These are phyloP conservation scores for Kwoniella shandongensis DNA, from an alignment of 768 basidiomycete species.

Conservation along the genomic window DNA sequence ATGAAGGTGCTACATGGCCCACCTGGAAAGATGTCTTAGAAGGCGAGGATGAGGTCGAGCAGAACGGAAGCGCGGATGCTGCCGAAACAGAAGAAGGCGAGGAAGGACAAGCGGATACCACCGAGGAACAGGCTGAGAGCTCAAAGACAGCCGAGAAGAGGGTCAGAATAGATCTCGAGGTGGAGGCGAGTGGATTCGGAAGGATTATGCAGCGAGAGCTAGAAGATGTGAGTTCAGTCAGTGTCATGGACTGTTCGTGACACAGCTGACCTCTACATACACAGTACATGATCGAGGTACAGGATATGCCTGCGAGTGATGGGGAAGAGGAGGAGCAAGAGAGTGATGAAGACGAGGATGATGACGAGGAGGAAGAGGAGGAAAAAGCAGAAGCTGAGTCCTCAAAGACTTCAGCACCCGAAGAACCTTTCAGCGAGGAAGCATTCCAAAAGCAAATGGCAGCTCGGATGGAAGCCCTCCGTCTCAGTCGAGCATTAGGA, in stretches of 20 bases:
- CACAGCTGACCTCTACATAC: slow-evolving; percentile 22
- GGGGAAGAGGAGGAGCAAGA: slow-evolving; percentile 42
- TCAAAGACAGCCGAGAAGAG: slow-evolving; percentile 32
- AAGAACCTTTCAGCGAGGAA: slow-evolving; percentile 32
- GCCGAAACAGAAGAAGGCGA: slow-evolving; percentile 12
- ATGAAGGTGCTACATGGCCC: slow-evolving; percentile 87
- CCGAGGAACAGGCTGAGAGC: slow-evolving; percentile 13
- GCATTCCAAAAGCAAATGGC: slow-evolving; percentile 35
- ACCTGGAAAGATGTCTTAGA: slow-evolving; percentile 69
- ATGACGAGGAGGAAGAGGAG: slow-evolving; percentile 12
- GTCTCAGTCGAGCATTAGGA: slow-evolving; percentile 41
- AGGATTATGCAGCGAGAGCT: slow-evolving; percentile 75
- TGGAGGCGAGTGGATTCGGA: slow-evolving; percentile 91
- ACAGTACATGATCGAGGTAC: slow-evolving; percentile 36
- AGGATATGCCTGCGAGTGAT: slow-evolving; percentile 37
- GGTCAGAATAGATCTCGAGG: slow-evolving; percentile 73
- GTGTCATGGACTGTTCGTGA: slow-evolving; percentile 7
- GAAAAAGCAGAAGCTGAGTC: slow-evolving; percentile 3
- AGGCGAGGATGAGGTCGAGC: slow-evolving; percentile 44
- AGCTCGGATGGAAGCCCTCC: slow-evolving; percentile 32
- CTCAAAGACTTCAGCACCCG: slow-evolving; percentile 1
- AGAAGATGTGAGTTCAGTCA: slow-evolving; percentile 68
- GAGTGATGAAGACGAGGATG: slow-evolving; percentile 25
- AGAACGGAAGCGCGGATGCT: slow-evolving; percentile 8
- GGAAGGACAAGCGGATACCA: slow-evolving; percentile 13